Conservation (phyloP, 2,329 filamentous ascomycete genomes). For the Lasiodiplodia sp. region DNA sequence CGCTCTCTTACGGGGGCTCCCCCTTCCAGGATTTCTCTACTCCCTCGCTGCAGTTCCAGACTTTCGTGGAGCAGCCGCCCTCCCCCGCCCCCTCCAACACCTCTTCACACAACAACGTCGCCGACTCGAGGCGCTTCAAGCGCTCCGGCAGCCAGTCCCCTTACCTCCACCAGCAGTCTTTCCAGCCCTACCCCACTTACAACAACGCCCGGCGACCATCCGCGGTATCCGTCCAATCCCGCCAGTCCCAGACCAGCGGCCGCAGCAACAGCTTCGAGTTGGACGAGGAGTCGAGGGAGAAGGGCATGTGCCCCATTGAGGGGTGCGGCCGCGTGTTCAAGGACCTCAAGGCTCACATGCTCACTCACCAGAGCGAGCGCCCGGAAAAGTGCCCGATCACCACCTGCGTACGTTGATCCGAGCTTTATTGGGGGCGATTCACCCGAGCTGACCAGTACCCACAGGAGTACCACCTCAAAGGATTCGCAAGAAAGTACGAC, state of each 20-base stretch:
- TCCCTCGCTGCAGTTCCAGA: slow-evolving; percentile 50
- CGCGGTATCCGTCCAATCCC: slow-evolving; percentile 73
- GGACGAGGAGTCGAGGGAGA: slow-evolving; percentile 64
- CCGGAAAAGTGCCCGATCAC: slow-evolving; percentile 94
- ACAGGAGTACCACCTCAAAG: slow-evolving; percentile 86
- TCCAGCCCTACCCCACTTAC: slow-evolving; percentile 59
- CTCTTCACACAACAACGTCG: slow-evolving; percentile 49
- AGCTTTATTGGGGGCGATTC: slow-evolving; percentile 37
- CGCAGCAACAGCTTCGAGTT: slow-evolving; percentile 41
- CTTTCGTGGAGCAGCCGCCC: slow-evolving; percentile 56
- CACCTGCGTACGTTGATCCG: slow-evolving; percentile 64
- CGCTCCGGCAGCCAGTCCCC: slow-evolving; percentile 69
- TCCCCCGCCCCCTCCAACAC: slow-evolving; percentile 70
- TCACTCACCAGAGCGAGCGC: slow-evolving; percentile 89
- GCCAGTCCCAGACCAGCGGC: slow-evolving; percentile 65
- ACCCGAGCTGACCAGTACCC: slow-evolving; percentile 61
- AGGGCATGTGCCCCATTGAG: slow-evolving; percentile 77
- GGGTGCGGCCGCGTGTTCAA: slow-evolving; percentile 89
- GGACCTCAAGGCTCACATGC: slow-evolving; percentile 91
- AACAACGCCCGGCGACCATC: slow-evolving; percentile 68
- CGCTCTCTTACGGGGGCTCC: slow-evolving; percentile 49
- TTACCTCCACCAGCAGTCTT: slow-evolving; percentile 64
- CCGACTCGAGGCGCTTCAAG: slow-evolving; percentile 53
- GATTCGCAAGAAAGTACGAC: slow-evolving; percentile 94
- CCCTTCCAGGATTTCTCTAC: slow-evolving; percentile 52